Evolutionary conservation across 2,329 filamentous ascomycete genomes (phyloP).

Genomic region (Bipolaris zeicola): DNA sequence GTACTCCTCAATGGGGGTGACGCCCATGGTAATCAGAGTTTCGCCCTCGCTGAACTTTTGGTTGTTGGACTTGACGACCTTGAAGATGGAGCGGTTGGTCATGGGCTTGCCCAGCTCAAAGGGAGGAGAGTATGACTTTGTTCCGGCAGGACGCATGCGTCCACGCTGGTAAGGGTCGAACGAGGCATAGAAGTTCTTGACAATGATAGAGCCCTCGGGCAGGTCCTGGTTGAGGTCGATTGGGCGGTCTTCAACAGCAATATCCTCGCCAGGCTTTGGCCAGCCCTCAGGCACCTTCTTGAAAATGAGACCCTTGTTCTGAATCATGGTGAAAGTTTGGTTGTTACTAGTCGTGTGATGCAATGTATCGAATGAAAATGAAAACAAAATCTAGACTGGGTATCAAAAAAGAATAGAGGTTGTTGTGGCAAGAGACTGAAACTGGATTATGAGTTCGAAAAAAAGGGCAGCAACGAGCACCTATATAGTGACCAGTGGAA

Average conservation of each 20-base stretch:
- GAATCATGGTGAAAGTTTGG: conserved; percentile 52
- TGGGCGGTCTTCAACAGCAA: conserved; percentile 68
- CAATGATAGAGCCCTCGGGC: conserved; percentile 68
- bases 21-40: conserved; percentile 59
- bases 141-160: conserved; percentile 69
- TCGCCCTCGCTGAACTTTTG: conserved; percentile 70
- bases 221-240: conserved; percentile 68
- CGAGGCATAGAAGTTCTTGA: conserved; percentile 74
- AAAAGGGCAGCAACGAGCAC: conserved; percentile 5
- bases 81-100: conserved; percentile 66
- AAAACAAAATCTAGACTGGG: not conserved
- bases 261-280: conserved; percentile 72
- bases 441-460: not conserved
- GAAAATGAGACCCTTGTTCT: conserved; percentile 79
- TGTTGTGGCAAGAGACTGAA: conserved; percentile 2
- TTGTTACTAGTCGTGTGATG: conserved; percentile 1
- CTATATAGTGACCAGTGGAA: conserved; percentile 17
- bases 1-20: conserved; percentile 72
- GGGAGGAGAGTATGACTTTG: conserved; percentile 70
- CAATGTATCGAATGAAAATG: not conserved
- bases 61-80: conserved; percentile 72
- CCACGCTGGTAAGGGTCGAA: conserved; percentile 87
- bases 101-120: conserved; percentile 69
- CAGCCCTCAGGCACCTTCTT: conserved; percentile 69
- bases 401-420: not conserved